Evolutionary conservation across 139 green algal species (phyloP), one percentile per base, ranked within the genome.

Genomic region (Haematococcus lacustris): DNA sequence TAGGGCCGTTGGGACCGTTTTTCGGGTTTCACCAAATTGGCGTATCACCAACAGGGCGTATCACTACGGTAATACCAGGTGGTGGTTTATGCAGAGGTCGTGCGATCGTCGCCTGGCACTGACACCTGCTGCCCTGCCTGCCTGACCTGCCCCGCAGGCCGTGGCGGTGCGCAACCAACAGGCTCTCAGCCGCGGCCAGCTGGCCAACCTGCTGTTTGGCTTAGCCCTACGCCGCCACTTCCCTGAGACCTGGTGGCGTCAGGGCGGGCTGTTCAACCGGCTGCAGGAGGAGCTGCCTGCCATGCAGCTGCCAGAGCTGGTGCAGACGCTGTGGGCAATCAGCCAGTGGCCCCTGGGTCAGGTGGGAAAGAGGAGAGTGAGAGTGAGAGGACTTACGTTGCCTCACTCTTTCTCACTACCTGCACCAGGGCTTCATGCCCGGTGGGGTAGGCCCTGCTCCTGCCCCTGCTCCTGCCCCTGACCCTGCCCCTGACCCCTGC

Each of bases 261-360:
- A 61, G 7, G 71, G 71, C 23, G n/a, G n/a, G n/a, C 61, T 76
- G 40, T 38, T 2, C 23, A 4, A 33, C 30, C 17, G 17, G 13
- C 60, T 76, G 37, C 28, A n/a, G 32, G 47, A 30, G 6, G 30
- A 26, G 3, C 17, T 70, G 17, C 40, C 38, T 37, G 32, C 40
- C 38, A 76, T 76, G 71, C 33, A 34, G 1, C 38, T 76, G 53
- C 60, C 34, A 17, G 67, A 72, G 67, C 67, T 72, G 30, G n/a
- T 39, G 33, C 47, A 72, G 30, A 39, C 30, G 30, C 43, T 72
- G 41, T 72, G 67, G 67, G 67, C 67, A 6, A 30, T 72, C 3
- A 33, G 43, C 7, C 67, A 72, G 67, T 72, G 67, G 67, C 67
- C 67, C 2, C 5, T 72, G 43, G 33, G 3, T 33, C 4, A 64